phyloP scores from a whole-genome alignment of 768 basidiomycete genomes.

The Leccinellum rugosiceps region DNA sequence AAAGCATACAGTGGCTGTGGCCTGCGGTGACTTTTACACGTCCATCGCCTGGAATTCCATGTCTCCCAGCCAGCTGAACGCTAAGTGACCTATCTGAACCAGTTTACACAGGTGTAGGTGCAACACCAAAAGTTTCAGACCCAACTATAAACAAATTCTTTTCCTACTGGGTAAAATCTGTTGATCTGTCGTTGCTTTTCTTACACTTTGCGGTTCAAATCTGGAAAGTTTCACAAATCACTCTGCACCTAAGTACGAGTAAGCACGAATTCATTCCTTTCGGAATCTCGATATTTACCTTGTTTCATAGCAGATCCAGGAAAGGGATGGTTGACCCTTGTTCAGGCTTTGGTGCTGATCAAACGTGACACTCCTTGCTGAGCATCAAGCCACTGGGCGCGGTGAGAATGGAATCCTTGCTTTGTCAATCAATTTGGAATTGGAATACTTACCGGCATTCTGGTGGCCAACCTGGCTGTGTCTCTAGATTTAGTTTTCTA shows the following conservation, averaged over 20 bases:
- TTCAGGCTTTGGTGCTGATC: neutral
- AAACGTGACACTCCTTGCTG: neutral
- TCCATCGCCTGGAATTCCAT: neutral
- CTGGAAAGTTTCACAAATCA: neutral
- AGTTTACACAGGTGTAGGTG: neutral
- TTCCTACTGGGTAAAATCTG: neutral
- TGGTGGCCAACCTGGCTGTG: neutral
- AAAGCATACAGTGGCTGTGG: neutral
- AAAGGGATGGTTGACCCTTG: neutral
- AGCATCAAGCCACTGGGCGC: neutral
- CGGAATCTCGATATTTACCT: neutral
- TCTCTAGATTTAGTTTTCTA: neutral
- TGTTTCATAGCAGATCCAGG: conserved; percentile 2
- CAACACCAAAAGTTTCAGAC: neutral
- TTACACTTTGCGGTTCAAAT: neutral
- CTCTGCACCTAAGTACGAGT: conserved; percentile 6
- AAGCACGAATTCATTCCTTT: neutral
- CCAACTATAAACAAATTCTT: neutral
- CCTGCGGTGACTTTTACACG: neutral
- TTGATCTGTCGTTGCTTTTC: neutral
- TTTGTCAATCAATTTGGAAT: conserved; percentile 11
- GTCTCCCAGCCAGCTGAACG: neutral
- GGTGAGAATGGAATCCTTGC: conserved; percentile 3
- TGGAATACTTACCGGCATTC: neutral
- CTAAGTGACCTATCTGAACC: conserved; percentile 6